phyloP scores from a whole-genome alignment of 164 flowering plant species.

The Cinnamomum chago region DNA sequence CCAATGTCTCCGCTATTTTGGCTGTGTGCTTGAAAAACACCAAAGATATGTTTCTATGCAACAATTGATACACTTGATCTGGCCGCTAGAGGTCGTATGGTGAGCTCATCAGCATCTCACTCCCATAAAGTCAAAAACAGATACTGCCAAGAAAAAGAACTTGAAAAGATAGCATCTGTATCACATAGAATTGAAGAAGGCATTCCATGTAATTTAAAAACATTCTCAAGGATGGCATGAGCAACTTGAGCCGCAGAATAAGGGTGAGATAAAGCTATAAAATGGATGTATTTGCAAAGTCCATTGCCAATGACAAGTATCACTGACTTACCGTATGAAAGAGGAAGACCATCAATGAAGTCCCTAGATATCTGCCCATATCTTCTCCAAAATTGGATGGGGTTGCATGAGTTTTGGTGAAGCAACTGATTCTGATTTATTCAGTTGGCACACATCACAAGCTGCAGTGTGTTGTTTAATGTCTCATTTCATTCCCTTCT shows the following conservation, averaged over 20 bases:
- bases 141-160: neutral
- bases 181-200: neutral
- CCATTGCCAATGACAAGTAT: neutral
- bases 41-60: slow-evolving; percentile 4
- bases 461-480: neutral
- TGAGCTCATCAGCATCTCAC: neutral
- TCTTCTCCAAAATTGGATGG: neutral
- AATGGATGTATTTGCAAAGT: neutral
- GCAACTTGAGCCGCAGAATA: neutral
- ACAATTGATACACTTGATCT: slow-evolving; percentile 4
- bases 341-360: slow-evolving; percentile 3
- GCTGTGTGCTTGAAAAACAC: slow-evolving; percentile 8
- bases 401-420: slow-evolving; percentile 8
- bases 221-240: neutral
- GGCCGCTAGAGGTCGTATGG: slow-evolving; percentile 9
- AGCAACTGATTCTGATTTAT: neutral
- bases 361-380: slow-evolving; percentile 6
- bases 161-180: neutral
- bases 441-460: slow-evolving; percentile 1
- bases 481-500: neutral
- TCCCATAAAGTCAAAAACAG: neutral
- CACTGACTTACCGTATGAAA: neutral
- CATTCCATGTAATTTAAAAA: neutral
- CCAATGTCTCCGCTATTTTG: neutral
- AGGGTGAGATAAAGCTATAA: slow-evolving; percentile 2